A percentile compares a stretch with the other conserved stretches of the same genome.
These are phyloP conservation scores for Apiospora rasikravindrae DNA, from an alignment of 2,329 filamentous ascomycete species.

Conservation along the genomic window DNA sequence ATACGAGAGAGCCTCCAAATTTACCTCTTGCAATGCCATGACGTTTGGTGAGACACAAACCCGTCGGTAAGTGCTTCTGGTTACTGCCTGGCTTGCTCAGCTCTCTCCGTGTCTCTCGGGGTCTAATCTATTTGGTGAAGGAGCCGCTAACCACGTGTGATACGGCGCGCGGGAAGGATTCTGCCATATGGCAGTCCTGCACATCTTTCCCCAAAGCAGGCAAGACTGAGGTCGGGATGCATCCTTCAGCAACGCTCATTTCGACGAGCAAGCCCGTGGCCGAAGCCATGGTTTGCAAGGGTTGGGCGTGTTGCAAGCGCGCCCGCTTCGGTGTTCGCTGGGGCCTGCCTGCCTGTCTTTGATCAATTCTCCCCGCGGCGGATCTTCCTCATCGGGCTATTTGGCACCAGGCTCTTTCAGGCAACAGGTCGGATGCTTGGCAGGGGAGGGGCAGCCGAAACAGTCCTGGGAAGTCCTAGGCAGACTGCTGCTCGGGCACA, in stretches of 20 bases:
- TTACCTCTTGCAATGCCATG: background rate
- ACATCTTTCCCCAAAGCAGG: background rate
- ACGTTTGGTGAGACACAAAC: background rate
- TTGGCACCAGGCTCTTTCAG: background rate
- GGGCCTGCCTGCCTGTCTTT: background rate
- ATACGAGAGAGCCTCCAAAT: background rate
- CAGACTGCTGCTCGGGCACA: too few species aligned
- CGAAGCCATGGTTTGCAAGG: background rate
- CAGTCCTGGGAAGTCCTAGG: background rate
- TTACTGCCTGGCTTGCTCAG: background rate
- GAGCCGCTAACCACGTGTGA: background rate
- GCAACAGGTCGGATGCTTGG: background rate
- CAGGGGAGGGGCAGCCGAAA: background rate
- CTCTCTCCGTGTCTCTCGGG: background rate
- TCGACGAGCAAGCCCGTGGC: background rate
- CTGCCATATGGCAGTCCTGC: slow-evolving; percentile 16
- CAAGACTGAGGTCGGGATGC: background rate
- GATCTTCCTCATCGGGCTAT: background rate
- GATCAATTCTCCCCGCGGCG: background rate
- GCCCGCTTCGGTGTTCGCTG: background rate
- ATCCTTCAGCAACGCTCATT: background rate
- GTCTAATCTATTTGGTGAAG: background rate
- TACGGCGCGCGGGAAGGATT: background rate
- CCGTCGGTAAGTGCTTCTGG: background rate
- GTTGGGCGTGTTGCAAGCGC: background rate